Conservation (phyloP, 192 early-diverging fungal species). For the Funneliformis geosporum region DNA sequence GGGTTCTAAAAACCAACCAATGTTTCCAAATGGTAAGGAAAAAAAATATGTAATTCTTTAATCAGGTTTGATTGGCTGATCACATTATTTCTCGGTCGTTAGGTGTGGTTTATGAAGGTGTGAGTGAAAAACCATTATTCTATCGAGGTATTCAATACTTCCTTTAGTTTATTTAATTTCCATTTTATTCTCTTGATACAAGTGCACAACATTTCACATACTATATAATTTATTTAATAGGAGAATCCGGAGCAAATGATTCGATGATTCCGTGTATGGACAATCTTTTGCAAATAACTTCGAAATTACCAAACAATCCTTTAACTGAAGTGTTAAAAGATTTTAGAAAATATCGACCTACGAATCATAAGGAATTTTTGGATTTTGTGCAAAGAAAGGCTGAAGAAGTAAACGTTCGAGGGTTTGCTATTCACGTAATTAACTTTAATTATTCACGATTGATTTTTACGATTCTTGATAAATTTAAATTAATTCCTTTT, state of each 20-base stretch:
- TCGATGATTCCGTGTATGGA: slow-evolving; percentile 84
- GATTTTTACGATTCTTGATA: background rate
- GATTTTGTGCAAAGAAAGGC: slow-evolving; percentile 63
- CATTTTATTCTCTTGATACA: too few species aligned
- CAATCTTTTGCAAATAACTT: slow-evolving; percentile 82
- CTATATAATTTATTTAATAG: slow-evolving; percentile 33
- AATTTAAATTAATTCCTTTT: background rate
- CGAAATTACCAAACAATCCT: slow-evolving; percentile 76
- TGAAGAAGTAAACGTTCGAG: slow-evolving; percentile 49
- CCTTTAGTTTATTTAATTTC: background rate
- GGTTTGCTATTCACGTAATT: slow-evolving; percentile 57
- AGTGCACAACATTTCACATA: too few species aligned
- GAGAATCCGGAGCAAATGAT: slow-evolving; percentile 86
- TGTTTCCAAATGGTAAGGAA: slow-evolving; percentile 73
- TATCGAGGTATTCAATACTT: slow-evolving; percentile 48
- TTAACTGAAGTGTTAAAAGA: slow-evolving; percentile 76
- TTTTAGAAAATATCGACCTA: slow-evolving; percentile 76
- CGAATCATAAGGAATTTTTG: slow-evolving; percentile 78
- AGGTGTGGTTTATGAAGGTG: slow-evolving; percentile 81
- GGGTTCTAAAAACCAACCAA: slow-evolving; percentile 85
- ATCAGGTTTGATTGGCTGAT: background rate
- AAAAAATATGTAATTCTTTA: background rate
- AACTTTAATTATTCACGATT: background rate
- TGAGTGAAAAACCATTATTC: slow-evolving; percentile 53
- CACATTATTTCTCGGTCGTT: background rate